A percentile compares a stretch with the other conserved stretches of the same genome.
Evolutionary conservation across 208 protist genomes (phyloP).

Genomic region (Kentomonas sorsogonicus): DNA sequence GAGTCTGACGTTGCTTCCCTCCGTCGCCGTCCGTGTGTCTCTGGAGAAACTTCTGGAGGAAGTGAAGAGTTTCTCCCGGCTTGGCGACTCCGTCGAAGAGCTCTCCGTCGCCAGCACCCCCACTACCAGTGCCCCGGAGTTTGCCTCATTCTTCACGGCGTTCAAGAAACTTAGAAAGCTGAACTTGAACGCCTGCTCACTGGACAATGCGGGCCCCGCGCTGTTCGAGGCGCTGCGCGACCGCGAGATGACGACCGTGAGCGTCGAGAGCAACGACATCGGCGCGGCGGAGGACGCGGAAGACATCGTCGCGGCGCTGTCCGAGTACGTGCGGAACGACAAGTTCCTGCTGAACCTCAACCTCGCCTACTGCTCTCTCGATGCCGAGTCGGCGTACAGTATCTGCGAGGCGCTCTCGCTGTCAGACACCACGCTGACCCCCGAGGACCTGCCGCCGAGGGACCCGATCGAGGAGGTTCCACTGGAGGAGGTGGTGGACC

Average conservation of each 20-base stretch:
- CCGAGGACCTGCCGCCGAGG: constrained; percentile 33
- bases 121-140: neutral
- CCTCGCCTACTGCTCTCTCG: constrained; percentile 53
- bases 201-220: constrained; percentile 7
- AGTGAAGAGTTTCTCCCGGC: neutral
- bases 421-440: constrained; percentile 56
- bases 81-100: neutral
- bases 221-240: constrained; percentile 21
- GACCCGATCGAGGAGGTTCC: constrained; percentile 13
- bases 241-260: constrained; percentile 21
- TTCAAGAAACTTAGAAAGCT: neutral
- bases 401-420: constrained; percentile 38
- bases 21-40: constrained; percentile 9
- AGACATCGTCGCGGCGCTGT: constrained; percentile 26
- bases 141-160: neutral
- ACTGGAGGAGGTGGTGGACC: constrained; percentile 15
- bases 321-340: constrained; percentile 53
- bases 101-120: neutral
- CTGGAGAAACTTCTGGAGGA: constrained; percentile 7
- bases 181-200: constrained; percentile 5
- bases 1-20: constrained; percentile 12
- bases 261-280: constrained; percentile 46
- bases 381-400: constrained; percentile 13
- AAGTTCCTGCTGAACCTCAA: constrained; percentile 71
- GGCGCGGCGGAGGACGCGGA: constrained; percentile 29